These are phyloP conservation scores for Chalciporus pseudorubinellus DNA, from an alignment of 768 basidiomycete genomes.

Conservation along the genomic window DNA sequence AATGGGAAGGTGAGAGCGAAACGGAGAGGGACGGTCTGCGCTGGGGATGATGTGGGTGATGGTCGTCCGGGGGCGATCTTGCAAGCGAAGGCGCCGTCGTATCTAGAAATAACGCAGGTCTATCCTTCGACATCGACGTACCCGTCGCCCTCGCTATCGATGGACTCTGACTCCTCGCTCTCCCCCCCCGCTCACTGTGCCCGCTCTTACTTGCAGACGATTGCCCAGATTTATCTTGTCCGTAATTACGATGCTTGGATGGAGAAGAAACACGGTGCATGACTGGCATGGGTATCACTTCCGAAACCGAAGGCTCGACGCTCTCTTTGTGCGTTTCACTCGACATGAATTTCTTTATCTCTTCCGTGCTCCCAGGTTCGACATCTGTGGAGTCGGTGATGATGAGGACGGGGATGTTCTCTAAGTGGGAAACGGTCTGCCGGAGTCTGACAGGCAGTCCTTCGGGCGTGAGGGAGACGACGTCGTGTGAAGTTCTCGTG, in stretches of 20 bases:
- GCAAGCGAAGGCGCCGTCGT: neutral
- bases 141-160: neutral
- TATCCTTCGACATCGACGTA: neutral
- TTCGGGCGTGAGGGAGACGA: neutral
- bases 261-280: conserved; percentile 19
- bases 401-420: conserved; percentile 16
- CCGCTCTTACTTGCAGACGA: neutral
- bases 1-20: conserved; percentile 14
- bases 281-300: conserved; percentile 14
- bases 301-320: neutral
- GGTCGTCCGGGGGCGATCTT: neutral
- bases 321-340: neutral
- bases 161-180: neutral
- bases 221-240: conserved; percentile 6
- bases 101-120: conserved; percentile 5
- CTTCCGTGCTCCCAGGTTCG: neutral
- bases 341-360: conserved; percentile 8
- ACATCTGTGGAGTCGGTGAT: conserved; percentile 16
- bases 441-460: neutral
- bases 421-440: neutral
- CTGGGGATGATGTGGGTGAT: neutral
- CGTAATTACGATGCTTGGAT: conserved; percentile 21
- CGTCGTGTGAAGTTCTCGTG: neutral
- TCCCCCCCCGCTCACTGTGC: neutral
- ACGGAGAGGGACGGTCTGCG: conserved; percentile 15